phyloP scores from a whole-genome alignment of 78 protist genomes.

The Planoprotostelium fungivorum region DNA sequence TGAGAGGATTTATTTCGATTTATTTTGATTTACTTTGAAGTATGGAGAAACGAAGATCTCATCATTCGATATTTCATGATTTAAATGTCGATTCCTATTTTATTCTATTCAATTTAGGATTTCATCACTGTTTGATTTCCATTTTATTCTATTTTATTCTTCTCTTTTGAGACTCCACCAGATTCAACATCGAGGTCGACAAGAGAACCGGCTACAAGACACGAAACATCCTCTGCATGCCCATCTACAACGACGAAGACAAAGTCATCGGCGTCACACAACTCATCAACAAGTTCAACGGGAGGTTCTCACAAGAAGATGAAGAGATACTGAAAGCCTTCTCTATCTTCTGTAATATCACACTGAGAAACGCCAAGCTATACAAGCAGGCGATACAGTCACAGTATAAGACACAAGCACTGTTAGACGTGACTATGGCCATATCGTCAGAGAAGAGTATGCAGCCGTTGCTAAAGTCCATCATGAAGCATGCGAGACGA shows the following conservation, averaged over 20 bases:
- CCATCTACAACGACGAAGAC: conserved; percentile 5
- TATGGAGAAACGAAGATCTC: too few relatives aligned
- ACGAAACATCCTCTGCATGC: conserved; percentile 9
- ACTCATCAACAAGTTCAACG: conserved; percentile 10
- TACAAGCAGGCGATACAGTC: not conserved
- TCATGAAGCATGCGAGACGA: not conserved
- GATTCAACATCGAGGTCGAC: conserved; percentile 27
- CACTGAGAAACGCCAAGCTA: not conserved
- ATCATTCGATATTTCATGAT: too few relatives aligned
- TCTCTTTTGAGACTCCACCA: too few relatives aligned
- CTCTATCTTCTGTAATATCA: not conserved
- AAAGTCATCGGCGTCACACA: conserved; percentile 21
- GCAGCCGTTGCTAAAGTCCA: not conserved
- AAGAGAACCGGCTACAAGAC: not conserved
- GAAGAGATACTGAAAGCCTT: conserved; percentile 1
- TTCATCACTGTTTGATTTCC: too few relatives aligned
- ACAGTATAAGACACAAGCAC: not conserved
- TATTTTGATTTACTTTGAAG: too few relatives aligned
- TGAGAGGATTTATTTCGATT: too few relatives aligned
- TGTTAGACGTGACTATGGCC: not conserved
- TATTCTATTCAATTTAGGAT: too few relatives aligned
- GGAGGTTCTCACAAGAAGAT: not conserved
- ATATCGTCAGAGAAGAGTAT: not conserved
- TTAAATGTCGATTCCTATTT: too few relatives aligned
- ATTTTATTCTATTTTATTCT: too few relatives aligned